Evolutionary conservation across 1,284 basidiomycete species (phyloP), one percentile per base, ranked within the genome.

Genomic region (Singerocomus rubriflavus): DNA sequence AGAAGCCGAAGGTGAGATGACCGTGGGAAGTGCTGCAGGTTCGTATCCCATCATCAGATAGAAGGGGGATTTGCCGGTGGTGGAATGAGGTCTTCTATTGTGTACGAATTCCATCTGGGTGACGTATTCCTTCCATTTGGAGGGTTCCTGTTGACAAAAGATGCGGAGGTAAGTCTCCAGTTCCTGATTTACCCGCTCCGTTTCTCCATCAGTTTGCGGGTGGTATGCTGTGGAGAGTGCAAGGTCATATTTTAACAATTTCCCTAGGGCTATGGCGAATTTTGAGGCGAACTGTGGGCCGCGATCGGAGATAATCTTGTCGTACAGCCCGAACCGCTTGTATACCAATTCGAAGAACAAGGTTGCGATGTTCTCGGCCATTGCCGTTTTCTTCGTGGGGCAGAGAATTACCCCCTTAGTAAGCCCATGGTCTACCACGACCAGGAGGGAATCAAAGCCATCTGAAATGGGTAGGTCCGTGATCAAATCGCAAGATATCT

Each of bases 341-440:
- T 21, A 21, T 21, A 21, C 21, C 2, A 21, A 21, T 4, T 21
- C 4, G 4, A 53, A 45, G 36, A 65, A 57, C 0, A 62, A 38
- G 1, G 21, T 1, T 0, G 60, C 58, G 0, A 61, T 44, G 0
- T 52, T 57, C 16, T 55, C 38, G 0, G 57, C 21, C 6, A 48
- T 53, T 3, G 57, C 44, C 0, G 45, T 54, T 13, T 61, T 64
- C 3, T 44, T 40, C 5, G 60, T 58, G 0, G 66, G 62, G 4
- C 49, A 27, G 1, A 56, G 30, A 32, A 53, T 48, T 37, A 51
- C 46, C 44, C 48, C 44, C 48, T 55, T 58, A 0, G 25, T 45
- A 50, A 58, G 50, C n/a, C 51, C 46, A 43, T 58, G 46, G 49
- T 55, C 42, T 0, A 66, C 59, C 29, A 64, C 21, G 6, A 66